Percentiles rank a stretch among this genome's conserved stretches.
phyloP scores from a whole-genome alignment of 495 filamentous ascomycete genomes.

The Aspergillus coremiiformis region DNA sequence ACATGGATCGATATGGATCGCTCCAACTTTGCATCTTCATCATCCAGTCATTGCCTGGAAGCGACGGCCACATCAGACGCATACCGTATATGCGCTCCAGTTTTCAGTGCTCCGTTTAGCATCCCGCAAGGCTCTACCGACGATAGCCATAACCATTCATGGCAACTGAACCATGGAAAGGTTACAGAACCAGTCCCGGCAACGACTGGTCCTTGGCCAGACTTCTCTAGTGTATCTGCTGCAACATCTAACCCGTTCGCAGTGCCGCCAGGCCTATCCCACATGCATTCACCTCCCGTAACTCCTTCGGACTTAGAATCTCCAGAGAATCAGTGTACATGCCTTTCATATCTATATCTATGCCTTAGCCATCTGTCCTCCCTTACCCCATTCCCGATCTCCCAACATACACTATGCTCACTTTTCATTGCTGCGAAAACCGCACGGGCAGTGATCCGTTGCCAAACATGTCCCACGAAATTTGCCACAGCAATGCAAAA shows the following conservation, averaged over 20 bases:
- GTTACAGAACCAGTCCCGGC: slow-evolving; percentile 21
- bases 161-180: slow-evolving; percentile 22
- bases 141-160: slow-evolving; percentile 24
- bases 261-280: slow-evolving; percentile 19
- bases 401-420: slow-evolving; percentile 44
- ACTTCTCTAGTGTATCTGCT: slow-evolving; percentile 36
- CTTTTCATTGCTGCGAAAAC: slow-evolving; percentile 50
- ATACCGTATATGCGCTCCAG: slow-evolving; percentile 21
- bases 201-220: slow-evolving; percentile 37
- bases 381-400: slow-evolving; percentile 35
- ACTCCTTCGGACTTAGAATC: slow-evolving; percentile 20
- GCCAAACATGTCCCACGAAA: slow-evolving; percentile 46
- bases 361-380: slow-evolving; percentile 40
- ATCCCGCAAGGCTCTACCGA: slow-evolving; percentile 16
- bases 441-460: slow-evolving; percentile 53
- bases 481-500: slow-evolving; percentile 49
- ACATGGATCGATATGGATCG: slow-evolving; percentile 22
- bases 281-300: slow-evolving; percentile 20
- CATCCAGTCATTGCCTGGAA: slow-evolving; percentile 7
- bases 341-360: slow-evolving; percentile 40
- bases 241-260: slow-evolving; percentile 29
- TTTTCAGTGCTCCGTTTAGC: slow-evolving; percentile 16
- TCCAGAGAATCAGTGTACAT: slow-evolving; percentile 32
- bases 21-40: slow-evolving; percentile 10
- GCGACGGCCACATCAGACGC: slow-evolving; percentile 10